Conservation (phyloP, 2,329 filamentous ascomycete species). For the Raffaelea deltoideospora region DNA sequence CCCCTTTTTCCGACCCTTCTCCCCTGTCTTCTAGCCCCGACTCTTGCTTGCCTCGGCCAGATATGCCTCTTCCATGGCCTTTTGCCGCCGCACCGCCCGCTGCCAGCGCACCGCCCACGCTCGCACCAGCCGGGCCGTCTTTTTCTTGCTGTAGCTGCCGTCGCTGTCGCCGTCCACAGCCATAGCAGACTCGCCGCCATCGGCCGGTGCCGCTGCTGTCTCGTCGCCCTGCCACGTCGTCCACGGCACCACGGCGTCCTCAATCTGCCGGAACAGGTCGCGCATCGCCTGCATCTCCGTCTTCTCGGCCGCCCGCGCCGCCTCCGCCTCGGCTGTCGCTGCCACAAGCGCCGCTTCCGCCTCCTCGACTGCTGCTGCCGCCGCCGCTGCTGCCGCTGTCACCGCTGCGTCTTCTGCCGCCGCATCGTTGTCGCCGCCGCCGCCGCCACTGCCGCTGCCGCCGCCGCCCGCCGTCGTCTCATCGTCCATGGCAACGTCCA, state of each 20-base stretch:
- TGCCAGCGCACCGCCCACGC: constrained; percentile 80
- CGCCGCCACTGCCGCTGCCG: too few species aligned
- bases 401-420: constrained; percentile 21
- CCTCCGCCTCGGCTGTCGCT: constrained; percentile 7
- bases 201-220: constrained; percentile 24
- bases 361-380: constrained; percentile 6
- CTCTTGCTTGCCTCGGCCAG: constrained; percentile 26
- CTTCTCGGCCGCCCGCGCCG: constrained; percentile 47
- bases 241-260: constrained; percentile 61
- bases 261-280: constrained; percentile 65
- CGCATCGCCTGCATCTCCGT: constrained; percentile 62
- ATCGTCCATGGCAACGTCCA: constrained; percentile 23
- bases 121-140: constrained; percentile 46
- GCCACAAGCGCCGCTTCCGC: constrained; percentile 17
- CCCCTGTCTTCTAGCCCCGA: too few species aligned
- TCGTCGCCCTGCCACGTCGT: constrained; percentile 24
- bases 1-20: too few species aligned
- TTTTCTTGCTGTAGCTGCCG: too few species aligned
- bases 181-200: too few species aligned
- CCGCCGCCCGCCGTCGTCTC: too few species aligned
- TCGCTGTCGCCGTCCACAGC: constrained; percentile 34
- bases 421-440: background rate
- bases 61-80: constrained; percentile 70
- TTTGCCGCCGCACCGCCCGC: constrained; percentile 66
- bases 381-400: constrained; percentile 22